Conservation (phyloP, 2,329 filamentous ascomycete genomes). For the Corinectria fuckeliana region DNA sequence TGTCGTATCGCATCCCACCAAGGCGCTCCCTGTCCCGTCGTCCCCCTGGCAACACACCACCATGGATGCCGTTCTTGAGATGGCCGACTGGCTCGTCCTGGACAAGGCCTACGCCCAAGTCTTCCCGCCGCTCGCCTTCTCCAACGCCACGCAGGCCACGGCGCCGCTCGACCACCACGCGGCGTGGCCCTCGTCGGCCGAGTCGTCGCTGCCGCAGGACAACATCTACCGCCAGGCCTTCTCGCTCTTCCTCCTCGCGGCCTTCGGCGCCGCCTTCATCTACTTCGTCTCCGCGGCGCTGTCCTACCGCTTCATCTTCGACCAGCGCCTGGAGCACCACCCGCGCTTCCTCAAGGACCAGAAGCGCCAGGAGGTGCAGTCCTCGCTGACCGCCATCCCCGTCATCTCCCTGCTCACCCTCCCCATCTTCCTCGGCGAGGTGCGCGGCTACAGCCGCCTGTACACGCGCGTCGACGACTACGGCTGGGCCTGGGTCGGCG, state of each 20-base stretch:
- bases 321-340: constrained; percentile 53
- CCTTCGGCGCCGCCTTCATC: constrained; percentile 45
- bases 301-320: constrained; percentile 73
- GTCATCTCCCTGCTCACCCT: constrained; percentile 53
- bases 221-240: constrained; percentile 48
- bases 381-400: constrained; percentile 51
- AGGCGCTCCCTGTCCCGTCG: no score
- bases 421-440: constrained; percentile 54
- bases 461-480: constrained; percentile 49
- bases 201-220: constrained; percentile 48
- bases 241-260: constrained; percentile 48
- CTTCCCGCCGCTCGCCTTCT: constrained; percentile 37
- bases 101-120: constrained; percentile 50
- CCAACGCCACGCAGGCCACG: constrained; percentile 15
- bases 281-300: constrained; percentile 74
- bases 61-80: constrained; percentile 50
- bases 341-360: constrained; percentile 57
- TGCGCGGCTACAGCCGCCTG: constrained; percentile 53
- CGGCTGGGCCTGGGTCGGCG: constrained; percentile 47
- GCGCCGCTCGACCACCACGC: constrained; percentile 19
- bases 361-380: constrained; percentile 51
- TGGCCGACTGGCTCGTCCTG: constrained; percentile 50
- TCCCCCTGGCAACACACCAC: no score
- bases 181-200: constrained; percentile 25
- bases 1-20: no score